A percentile compares a stretch with the other conserved stretches of the same genome.
Evolutionary conservation across 1,139 yeast genomes (phyloP).

Genomic region (Saccharomyces hybrid): DNA sequence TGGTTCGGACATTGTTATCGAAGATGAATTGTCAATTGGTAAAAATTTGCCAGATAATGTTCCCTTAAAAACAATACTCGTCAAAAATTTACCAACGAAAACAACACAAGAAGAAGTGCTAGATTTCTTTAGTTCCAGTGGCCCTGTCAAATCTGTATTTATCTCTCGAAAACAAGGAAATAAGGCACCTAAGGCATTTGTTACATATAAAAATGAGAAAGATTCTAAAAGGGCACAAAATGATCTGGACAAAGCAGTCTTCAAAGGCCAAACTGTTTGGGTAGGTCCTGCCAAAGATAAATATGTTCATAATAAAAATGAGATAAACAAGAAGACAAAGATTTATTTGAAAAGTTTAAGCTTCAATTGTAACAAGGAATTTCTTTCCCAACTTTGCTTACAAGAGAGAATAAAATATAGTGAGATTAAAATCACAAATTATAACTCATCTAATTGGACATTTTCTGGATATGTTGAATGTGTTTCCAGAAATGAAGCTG

Average conservation of each 20-base stretch:
- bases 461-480: slow-evolving; percentile 22
- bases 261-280: slow-evolving; percentile 26
- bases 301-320: slow-evolving; percentile 4
- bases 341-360: slow-evolving; percentile 25
- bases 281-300: slow-evolving; percentile 33
- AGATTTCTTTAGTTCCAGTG: slow-evolving; percentile 35
- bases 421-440: slow-evolving; percentile 12
- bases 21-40: slow-evolving; percentile 21
- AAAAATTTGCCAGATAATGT: neutral
- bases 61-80: slow-evolving; percentile 35
- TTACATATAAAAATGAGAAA: slow-evolving; percentile 35
- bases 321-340: slow-evolving; percentile 12
- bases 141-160: slow-evolving; percentile 37
- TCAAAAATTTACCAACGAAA: slow-evolving; percentile 39
- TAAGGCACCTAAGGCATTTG: slow-evolving; percentile 41
- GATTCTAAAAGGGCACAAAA: slow-evolving; percentile 30
- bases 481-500: slow-evolving; percentile 16
- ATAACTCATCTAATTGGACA: slow-evolving; percentile 15
- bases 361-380: slow-evolving; percentile 17
- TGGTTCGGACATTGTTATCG: slow-evolving; percentile 21
- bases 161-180: slow-evolving; percentile 33
- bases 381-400: slow-evolving; percentile 12
- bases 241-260: slow-evolving; percentile 24
- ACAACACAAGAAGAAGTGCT: slow-evolving; percentile 35
- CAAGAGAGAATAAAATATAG: slow-evolving; percentile 17